These are phyloP conservation scores for Rhizophlyctis rosea DNA, from an alignment of 192 early-diverging fungal genomes.

Conservation along the genomic window DNA sequence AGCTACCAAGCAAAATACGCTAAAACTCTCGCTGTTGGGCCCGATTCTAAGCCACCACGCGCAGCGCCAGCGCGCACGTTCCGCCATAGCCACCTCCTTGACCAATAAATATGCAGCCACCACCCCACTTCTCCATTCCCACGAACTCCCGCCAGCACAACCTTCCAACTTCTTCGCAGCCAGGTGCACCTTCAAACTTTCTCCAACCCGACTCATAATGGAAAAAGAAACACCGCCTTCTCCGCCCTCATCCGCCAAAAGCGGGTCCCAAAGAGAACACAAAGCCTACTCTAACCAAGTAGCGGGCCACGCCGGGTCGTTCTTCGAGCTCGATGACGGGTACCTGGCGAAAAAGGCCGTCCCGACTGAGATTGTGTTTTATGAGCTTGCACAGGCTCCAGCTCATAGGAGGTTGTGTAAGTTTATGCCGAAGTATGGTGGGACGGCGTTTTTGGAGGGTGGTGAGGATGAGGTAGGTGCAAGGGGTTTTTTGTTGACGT, in stretches of 20 bases:
- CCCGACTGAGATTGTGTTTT: background rate
- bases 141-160: background rate
- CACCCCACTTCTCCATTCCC: too few relatives aligned
- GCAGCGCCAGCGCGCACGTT: too few relatives aligned
- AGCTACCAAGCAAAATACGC: too few relatives aligned
- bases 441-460: constrained; percentile 1
- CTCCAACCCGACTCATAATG: too few relatives aligned
- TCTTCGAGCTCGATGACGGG: background rate
- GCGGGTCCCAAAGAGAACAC: background rate
- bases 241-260: background rate
- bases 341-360: background rate
- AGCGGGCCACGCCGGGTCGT: too few relatives aligned
- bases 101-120: too few relatives aligned
- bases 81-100: too few relatives aligned
- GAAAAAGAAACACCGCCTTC: too few relatives aligned
- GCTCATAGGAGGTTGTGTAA: background rate
- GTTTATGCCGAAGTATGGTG: background rate
- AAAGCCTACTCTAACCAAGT: too few relatives aligned
- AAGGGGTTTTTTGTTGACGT: background rate
- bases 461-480: constrained; percentile 1
- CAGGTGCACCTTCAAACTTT: background rate
- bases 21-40: too few relatives aligned
- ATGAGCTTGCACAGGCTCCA: background rate
- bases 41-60: too few relatives aligned
- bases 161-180: background rate